Evolutionary conservation across 148 eudicot species (phyloP), one percentile per base, ranked within the genome.

Genomic region (Rhododendron mucronatum): DNA sequence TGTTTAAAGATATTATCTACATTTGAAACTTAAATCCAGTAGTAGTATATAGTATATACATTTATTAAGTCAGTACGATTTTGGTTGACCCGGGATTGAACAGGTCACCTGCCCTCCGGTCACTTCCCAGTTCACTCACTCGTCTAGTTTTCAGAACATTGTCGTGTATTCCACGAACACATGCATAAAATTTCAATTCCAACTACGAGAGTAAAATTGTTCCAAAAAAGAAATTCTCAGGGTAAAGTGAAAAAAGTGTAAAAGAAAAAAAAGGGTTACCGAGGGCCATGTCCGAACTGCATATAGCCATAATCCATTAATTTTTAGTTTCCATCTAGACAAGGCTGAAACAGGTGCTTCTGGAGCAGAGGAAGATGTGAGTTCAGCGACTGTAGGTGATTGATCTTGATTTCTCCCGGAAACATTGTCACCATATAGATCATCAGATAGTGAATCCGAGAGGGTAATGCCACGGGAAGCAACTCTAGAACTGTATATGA

Each of bases 401-500:
- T 87, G 91, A 89, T 74, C 86, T 84, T 90, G 93, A 89, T 87
- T 89, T 74, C 81, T 89, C 81, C 47, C 74, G 37, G 90, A 83
- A 88, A 84, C 51, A 87, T 81, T 79, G 86, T 47, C 79, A 73
- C 73, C 91, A 85, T 82, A 73, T 20, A 82, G 84, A 84, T 91
- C 94, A 81, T 91, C 95, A 89, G 92, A 88, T 44, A 89, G 86
- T 63, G 92, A 91, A 89, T 95, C 95, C 81, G 91, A 91, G 83
- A 97, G 89, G 81, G 91, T 57, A 86, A 95, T 91, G 91, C 98
- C 98, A 76, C 91, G 98, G 80, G 98, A 94, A 84, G 99, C 98
- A 89, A 95, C 89, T 87, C 98, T 94, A 33, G 98, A 93, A 89
- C 99, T 95, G 95, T 83, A 86, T 81, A 89, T 81, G 26, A 84